phyloP scores from a whole-genome alignment of 345 rosid species.

The Lagerstroemia speciosa region DNA sequence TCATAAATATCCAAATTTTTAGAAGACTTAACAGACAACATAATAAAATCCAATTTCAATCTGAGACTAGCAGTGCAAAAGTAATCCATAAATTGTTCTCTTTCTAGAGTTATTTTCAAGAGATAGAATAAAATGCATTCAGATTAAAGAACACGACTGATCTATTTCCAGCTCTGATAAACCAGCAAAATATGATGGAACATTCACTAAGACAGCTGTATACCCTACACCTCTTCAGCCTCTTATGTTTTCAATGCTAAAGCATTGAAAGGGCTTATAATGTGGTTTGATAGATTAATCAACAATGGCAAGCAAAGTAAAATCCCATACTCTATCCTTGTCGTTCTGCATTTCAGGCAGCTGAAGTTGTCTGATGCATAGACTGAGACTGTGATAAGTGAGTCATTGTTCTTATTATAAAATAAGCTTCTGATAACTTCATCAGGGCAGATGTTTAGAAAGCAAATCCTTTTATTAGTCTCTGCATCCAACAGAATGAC shows the following conservation, averaged over 20 bases:
- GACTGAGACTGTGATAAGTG: conserved; percentile 60
- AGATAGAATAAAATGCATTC: neutral
- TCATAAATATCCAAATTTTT: neutral
- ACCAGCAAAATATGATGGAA: neutral
- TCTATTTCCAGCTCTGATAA: neutral
- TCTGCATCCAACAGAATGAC: conserved; percentile 26
- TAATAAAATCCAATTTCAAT: neutral
- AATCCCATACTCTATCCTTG: conserved; percentile 46
- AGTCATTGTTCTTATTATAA: conserved; percentile 60
- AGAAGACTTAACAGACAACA: neutral
- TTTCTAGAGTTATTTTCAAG: no score
- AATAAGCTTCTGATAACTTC: conserved; percentile 62
- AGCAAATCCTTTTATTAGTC: conserved; percentile 58
- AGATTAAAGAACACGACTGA: neutral
- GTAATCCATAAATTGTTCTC: no score
- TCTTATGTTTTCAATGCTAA: neutral
- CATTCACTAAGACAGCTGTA: neutral
- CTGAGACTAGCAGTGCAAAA: no score
- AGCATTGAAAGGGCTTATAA: neutral
- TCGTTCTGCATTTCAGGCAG: conserved; percentile 59
- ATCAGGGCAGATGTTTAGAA: conserved; percentile 49
- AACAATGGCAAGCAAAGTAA: conserved; percentile 1
- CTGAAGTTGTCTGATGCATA: conserved; percentile 59
- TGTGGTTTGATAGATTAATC: neutral
- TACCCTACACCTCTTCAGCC: neutral